phyloP scores from a whole-genome alignment of 2,329 filamentous ascomycete species.

The Pseudopyrenochaeta lycopersici region DNA sequence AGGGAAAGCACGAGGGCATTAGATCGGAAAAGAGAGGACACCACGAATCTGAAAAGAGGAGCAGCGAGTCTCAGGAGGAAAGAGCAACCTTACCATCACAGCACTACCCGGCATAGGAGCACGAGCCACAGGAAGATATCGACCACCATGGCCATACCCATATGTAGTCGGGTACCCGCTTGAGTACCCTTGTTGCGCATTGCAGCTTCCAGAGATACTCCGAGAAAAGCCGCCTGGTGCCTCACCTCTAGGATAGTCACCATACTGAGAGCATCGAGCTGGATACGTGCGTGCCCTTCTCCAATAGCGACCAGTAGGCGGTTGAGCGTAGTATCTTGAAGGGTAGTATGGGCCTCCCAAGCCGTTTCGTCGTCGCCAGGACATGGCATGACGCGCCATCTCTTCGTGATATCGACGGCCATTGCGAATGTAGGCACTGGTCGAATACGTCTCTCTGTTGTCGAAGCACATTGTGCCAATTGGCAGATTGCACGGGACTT shows the following conservation, averaged over 20 bases:
- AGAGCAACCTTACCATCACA: slow-evolving; percentile 34
- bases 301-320: slow-evolving; percentile 19
- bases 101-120: slow-evolving; percentile 26
- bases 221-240: slow-evolving; percentile 4
- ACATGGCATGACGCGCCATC: slow-evolving; percentile 19
- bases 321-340: slow-evolving; percentile 31
- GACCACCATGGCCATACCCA: slow-evolving; percentile 21
- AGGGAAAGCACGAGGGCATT: slow-evolving; percentile 14
- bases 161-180: slow-evolving; percentile 5
- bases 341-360: slow-evolving; percentile 38
- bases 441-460: slow-evolving; percentile 26
- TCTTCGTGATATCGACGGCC: slow-evolving; percentile 18
- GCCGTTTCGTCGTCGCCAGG: slow-evolving; percentile 30
- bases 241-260: slow-evolving; percentile 5
- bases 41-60: too few relatives aligned
- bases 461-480: slow-evolving; percentile 35
- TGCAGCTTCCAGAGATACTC: slow-evolving; percentile 1
- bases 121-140: slow-evolving; percentile 22
- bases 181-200: slow-evolving; percentile 9
- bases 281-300: slow-evolving; percentile 7
- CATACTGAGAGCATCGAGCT: slow-evolving; percentile 14
- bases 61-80: too few relatives aligned
- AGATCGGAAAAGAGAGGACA: slow-evolving; percentile 15
- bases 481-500: not conserved
- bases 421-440: slow-evolving; percentile 21